These are phyloP conservation scores for Cubamyces lactineus DNA, from an alignment of 768 basidiomycete genomes.

Conservation along the genomic window DNA sequence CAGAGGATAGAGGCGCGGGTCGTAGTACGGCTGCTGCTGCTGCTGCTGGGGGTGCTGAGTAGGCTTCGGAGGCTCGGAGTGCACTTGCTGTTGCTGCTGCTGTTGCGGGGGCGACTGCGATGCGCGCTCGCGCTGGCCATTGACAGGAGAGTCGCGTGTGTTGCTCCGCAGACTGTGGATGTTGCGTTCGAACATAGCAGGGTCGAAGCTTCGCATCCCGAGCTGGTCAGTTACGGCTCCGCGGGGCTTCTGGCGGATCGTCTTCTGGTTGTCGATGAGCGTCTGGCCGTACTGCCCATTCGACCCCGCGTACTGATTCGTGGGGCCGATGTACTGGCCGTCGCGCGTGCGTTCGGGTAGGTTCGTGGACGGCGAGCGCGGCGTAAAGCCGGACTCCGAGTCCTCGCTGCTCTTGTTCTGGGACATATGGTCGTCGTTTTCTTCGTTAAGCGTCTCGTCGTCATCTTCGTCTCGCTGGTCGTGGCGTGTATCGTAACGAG, in stretches of 20 bases:
- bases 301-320: constrained; percentile 30
- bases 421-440: constrained; percentile 45
- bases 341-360: constrained; percentile 52
- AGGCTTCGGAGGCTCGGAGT: constrained; percentile 8
- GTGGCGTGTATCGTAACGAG: constrained; percentile 41
- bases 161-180: constrained; percentile 26
- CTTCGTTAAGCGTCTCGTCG: constrained; percentile 50
- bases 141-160: constrained; percentile 26
- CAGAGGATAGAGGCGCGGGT: constrained; percentile 17
- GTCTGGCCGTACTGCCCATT: constrained; percentile 26
- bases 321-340: constrained; percentile 31
- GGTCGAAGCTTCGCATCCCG: constrained; percentile 61
- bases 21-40: constrained; percentile 15
- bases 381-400: constrained; percentile 50
- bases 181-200: constrained; percentile 52
- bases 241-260: constrained; percentile 52
- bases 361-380: constrained; percentile 65
- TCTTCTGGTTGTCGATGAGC: constrained; percentile 37
- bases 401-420: constrained; percentile 34
- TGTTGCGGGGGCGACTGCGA: constrained; percentile 16
- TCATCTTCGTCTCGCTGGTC: constrained; percentile 45
- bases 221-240: constrained; percentile 65
- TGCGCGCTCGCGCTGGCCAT: constrained; percentile 26
- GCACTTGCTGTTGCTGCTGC: constrained; percentile 11
- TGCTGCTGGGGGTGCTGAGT: constrained; percentile 11